Conservation (phyloP, 2,329 filamentous ascomycete genomes). For the Fusarium sp. region DNA sequence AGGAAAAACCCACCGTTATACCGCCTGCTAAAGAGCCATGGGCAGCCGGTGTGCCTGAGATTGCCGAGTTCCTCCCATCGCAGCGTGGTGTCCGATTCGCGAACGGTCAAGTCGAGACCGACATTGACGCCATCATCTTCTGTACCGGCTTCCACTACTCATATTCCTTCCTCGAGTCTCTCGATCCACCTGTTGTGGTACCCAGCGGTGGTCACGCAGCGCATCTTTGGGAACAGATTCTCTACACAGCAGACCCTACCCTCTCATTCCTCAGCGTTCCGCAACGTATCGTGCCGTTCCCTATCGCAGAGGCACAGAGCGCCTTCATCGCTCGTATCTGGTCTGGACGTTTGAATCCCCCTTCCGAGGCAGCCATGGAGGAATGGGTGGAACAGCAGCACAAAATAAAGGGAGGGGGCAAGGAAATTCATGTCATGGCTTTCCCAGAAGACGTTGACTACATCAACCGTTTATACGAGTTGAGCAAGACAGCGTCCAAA, state of each 20-base stretch:
- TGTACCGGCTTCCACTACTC: constrained; percentile 91
- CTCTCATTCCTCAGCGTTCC: constrained; percentile 76
- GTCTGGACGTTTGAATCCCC: constrained; percentile 72
- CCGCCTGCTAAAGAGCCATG: constrained; percentile 49
- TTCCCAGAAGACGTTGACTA: constrained; percentile 72
- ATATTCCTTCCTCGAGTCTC: constrained; percentile 75
- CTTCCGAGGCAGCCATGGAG: constrained; percentile 69
- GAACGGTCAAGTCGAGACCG: constrained; percentile 72
- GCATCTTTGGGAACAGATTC: constrained; percentile 79
- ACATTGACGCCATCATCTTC: constrained; percentile 83
- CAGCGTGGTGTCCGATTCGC: constrained; percentile 72
- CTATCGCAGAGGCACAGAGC: constrained; percentile 77
- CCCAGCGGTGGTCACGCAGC: constrained; percentile 74
- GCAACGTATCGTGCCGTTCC: constrained; percentile 81
- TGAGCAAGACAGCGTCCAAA: constrained; percentile 59
- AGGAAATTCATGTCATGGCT: constrained; percentile 59
- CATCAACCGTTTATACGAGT: constrained; percentile 70
- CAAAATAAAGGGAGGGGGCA: constrained; percentile 61
- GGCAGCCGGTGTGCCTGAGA: constrained; percentile 59
- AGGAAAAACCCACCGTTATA: constrained; percentile 50
- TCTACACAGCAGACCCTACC: constrained; percentile 76
- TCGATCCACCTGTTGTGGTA: constrained; percentile 67
- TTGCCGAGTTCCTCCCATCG: constrained; percentile 62
- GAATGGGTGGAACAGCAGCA: constrained; percentile 72
- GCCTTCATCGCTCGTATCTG: constrained; percentile 78